Evolutionary conservation across 1,139 yeast genomes (phyloP).

Genomic region (Ashbya aceris): DNA sequence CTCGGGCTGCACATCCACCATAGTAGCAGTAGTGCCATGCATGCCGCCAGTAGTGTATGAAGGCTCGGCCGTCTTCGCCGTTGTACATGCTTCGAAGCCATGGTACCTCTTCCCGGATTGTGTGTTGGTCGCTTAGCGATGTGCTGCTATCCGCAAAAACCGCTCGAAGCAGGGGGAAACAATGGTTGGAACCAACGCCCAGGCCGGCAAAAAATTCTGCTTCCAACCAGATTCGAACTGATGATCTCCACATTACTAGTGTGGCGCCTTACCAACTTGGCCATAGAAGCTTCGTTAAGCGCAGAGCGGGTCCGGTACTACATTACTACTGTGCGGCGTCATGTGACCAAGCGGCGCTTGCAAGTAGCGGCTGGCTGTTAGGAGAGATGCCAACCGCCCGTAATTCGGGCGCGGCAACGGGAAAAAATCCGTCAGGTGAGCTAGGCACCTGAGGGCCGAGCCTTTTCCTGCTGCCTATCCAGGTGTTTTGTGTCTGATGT

Average conservation of each 20-base stretch:
- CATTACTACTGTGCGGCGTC: neutral
- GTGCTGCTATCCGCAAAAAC: neutral
- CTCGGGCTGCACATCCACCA: too few species aligned
- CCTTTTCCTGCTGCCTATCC: neutral
- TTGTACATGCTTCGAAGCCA: too few species aligned
- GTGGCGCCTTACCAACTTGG: constrained; percentile 25
- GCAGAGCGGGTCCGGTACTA: neutral
- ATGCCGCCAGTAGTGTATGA: too few species aligned
- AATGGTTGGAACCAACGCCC: too few species aligned
- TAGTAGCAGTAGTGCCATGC: too few species aligned
- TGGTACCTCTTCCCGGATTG: too few species aligned
- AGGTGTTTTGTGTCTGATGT: neutral
- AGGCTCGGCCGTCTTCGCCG: too few species aligned
- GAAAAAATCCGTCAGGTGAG: neutral
- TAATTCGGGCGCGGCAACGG: neutral
- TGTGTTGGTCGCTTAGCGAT: too few species aligned
- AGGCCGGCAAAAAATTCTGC: constrained; percentile 10
- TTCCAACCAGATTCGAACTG: constrained; percentile 21
- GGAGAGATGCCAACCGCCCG: neutral
- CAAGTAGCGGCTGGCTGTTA: neutral
- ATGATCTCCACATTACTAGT: constrained; percentile 22
- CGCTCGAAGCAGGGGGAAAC: too few species aligned
- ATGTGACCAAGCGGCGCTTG: too few species aligned
- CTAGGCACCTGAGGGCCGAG: neutral
- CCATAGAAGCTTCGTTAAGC: constrained; percentile 17